Conservation (phyloP, 116 monocot genomes). For the Cymodocea nodosa region DNA sequence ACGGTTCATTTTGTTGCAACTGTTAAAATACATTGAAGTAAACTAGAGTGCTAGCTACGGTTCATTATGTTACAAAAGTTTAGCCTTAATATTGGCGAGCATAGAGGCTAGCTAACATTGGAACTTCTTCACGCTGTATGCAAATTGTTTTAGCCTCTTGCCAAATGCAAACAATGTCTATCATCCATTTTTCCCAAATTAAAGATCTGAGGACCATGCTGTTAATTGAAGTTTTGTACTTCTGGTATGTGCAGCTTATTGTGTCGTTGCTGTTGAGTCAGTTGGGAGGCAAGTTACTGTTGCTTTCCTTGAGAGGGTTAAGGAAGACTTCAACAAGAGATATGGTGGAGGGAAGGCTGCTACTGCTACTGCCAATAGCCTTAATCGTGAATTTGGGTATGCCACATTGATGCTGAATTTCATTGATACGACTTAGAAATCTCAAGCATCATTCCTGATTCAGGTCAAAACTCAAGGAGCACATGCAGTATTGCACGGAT, state of each 20-base stretch:
- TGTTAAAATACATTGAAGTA: too few relatives aligned
- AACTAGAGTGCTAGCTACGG: too few relatives aligned
- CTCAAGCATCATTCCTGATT: constrained; percentile 24
- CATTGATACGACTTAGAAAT: not conserved
- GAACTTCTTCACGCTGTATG: too few relatives aligned
- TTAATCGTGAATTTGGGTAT: constrained; percentile 81
- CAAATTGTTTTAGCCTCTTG: too few relatives aligned
- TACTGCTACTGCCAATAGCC: constrained; percentile 53
- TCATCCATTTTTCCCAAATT: not conserved
- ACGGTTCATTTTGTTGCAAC: too few relatives aligned
- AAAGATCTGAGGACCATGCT: not conserved
- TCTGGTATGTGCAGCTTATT: constrained; percentile 44
- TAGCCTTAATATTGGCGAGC: too few relatives aligned
- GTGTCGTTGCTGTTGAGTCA: constrained; percentile 68
- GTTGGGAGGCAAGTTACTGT: constrained; percentile 64
- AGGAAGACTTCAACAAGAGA: constrained; percentile 68
- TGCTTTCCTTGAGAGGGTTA: constrained; percentile 68
- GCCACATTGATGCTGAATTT: not conserved
- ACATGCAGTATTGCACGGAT: constrained; percentile 46
- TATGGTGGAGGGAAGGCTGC: constrained; percentile 79
- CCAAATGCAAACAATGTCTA: too few relatives aligned
- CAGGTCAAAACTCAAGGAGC: constrained; percentile 38
- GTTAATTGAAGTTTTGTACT: constrained; percentile 1
- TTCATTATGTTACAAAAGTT: too few relatives aligned
- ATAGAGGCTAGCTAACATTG: too few relatives aligned